Conservation (phyloP, 2,329 filamentous ascomycete species). For the Penicillium sp. region DNA sequence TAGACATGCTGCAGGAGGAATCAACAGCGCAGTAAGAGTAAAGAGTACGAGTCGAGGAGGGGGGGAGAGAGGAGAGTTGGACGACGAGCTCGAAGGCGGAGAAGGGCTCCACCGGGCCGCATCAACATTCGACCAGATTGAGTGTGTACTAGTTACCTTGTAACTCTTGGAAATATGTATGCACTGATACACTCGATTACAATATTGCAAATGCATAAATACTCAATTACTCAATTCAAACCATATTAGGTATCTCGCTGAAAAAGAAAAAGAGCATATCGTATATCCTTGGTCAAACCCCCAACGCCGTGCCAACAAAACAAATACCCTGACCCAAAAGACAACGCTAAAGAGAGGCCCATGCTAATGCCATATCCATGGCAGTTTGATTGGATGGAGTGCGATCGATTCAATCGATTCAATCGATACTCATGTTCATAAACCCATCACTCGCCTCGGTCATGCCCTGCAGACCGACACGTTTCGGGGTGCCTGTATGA, state of each 20-base stretch:
- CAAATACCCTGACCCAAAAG: neutral
- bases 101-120: too few species aligned
- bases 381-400: too few species aligned
- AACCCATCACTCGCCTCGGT: conserved; percentile 91
- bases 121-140: too few species aligned
- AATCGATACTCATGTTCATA: conserved; percentile 98
- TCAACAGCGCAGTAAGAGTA: neutral
- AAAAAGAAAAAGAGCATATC: conserved; percentile 13
- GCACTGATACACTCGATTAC: too few species aligned
- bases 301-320: conserved; percentile 18
- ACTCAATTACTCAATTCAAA: too few species aligned
- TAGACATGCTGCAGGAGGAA: conserved; percentile 40
- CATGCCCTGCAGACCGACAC: conserved; percentile 89
- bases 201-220: too few species aligned
- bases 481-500: conserved; percentile 49
- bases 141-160: too few species aligned
- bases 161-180: too few species aligned
- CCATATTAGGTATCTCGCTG: conserved; percentile 15
- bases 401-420: too few species aligned
- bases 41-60: conserved; percentile 1
- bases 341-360: conserved; percentile 1
- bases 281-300: too few species aligned
- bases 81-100: neutral
- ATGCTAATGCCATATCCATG: neutral
- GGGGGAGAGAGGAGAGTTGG: neutral